Conservation (phyloP, 495 filamentous ascomycete genomes). For the Penicillium samsonianum region DNA sequence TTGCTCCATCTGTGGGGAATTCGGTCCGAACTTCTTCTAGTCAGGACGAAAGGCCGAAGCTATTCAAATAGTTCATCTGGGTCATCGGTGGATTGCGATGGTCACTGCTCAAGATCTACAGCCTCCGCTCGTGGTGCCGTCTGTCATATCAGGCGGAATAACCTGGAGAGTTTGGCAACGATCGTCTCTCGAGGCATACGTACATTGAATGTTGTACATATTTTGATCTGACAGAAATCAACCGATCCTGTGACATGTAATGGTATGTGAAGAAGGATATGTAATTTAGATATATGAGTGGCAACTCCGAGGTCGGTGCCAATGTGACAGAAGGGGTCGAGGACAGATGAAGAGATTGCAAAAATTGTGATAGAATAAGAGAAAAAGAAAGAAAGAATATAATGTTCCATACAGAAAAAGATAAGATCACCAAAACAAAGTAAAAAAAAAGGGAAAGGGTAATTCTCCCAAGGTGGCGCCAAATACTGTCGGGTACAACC, state of each 20-base stretch:
- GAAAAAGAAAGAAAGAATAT: neutral
- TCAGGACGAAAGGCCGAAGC: constrained; percentile 11
- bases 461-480: constrained; percentile 26
- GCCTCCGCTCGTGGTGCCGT: constrained; percentile 15
- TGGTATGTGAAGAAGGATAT: constrained; percentile 11
- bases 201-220: neutral
- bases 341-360: neutral
- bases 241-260: constrained; percentile 5
- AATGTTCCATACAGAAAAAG: neutral
- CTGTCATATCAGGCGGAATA: constrained; percentile 6
- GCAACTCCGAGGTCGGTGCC: constrained; percentile 8
- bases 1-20: constrained; percentile 3
- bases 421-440: neutral
- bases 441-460: neutral
- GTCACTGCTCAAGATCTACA: constrained; percentile 17
- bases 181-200: constrained; percentile 10
- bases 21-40: constrained; percentile 3
- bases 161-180: neutral
- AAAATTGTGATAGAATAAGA: neutral
- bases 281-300: constrained; percentile 5
- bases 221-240: constrained; percentile 20
- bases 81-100: constrained; percentile 17
- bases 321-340: constrained; percentile 1
- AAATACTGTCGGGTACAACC: constrained; percentile 18
- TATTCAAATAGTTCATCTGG: constrained; percentile 15